Conservation (phyloP, 768 basidiomycete species). For the Cystobasidiopsis lactophilus region DNA sequence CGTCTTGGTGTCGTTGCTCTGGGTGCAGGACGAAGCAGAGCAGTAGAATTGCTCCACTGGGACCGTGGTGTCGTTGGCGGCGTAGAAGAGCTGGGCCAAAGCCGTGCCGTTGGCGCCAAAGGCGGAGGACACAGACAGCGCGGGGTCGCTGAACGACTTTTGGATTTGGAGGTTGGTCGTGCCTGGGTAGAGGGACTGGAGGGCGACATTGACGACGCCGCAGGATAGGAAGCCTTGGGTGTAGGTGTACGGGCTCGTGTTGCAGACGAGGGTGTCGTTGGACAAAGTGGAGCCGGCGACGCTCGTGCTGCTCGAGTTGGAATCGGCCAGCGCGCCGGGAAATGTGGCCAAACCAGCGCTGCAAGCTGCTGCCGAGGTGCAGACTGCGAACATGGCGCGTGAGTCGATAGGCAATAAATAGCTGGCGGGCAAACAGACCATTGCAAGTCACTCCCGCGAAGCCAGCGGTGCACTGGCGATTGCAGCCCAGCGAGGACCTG, state of each 20-base stretch:
- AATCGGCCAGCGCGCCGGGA: background rate
- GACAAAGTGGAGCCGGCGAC: background rate
- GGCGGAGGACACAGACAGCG: slow-evolving; percentile 10
- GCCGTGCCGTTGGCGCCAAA: slow-evolving; percentile 32
- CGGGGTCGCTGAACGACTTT: slow-evolving; percentile 40
- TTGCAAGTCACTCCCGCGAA: slow-evolving; percentile 43
- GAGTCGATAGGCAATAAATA: slow-evolving; percentile 35
- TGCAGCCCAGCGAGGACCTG: slow-evolving; percentile 2
- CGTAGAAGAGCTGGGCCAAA: slow-evolving; percentile 52
- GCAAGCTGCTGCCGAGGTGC: slow-evolving; percentile 44
- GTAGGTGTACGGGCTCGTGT: slow-evolving; percentile 6
- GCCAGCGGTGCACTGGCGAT: slow-evolving; percentile 33
- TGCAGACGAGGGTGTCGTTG: slow-evolving; percentile 3
- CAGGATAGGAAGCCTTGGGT: slow-evolving; percentile 70
- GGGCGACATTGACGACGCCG: slow-evolving; percentile 56
- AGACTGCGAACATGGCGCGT: slow-evolving; percentile 45
- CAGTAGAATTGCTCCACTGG: slow-evolving; percentile 80
- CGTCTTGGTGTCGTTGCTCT: slow-evolving; percentile 28
- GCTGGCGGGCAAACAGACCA: slow-evolving; percentile 35
- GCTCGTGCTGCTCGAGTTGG: background rate
- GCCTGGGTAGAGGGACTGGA: slow-evolving; percentile 53
- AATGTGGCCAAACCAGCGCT: slow-evolving; percentile 29
- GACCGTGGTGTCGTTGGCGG: slow-evolving; percentile 18
- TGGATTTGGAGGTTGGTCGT: slow-evolving; percentile 52
- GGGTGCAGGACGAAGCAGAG: slow-evolving; percentile 43